Conservation (phyloP, 148 eudicot genomes). For the Chenopodium suecicum region DNA sequence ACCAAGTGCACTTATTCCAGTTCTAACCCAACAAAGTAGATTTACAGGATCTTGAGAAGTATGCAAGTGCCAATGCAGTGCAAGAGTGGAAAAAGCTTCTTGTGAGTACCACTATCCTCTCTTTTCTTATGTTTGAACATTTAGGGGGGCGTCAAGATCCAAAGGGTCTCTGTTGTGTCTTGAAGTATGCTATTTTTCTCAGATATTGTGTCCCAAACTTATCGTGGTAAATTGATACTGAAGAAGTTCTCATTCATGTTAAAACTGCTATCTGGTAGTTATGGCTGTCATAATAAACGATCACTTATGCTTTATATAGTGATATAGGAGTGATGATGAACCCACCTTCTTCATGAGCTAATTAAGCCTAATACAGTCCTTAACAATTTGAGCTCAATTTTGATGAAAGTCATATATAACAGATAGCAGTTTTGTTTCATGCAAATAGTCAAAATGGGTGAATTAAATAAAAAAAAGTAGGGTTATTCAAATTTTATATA, state of each 20-base stretch:
- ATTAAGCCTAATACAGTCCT: not conserved
- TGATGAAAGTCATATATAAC: too few species aligned
- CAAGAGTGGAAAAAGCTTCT: conserved; percentile 93
- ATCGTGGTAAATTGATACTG: not conserved
- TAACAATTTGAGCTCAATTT: not conserved
- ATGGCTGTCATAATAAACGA: not conserved
- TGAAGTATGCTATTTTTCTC: not conserved
- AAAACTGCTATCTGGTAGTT: not conserved
- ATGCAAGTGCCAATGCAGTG: conserved; percentile 76
- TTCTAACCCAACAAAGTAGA: conserved; percentile 2
- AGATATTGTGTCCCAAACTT: not conserved
- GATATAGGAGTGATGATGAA: not conserved
- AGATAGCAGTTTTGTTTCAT: too few species aligned
- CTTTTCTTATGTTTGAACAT: not conserved
- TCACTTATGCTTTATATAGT: not conserved
- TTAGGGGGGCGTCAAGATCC: not conserved
- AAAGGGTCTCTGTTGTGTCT: not conserved
- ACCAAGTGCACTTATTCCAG: not conserved
- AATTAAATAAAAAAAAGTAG: too few species aligned
- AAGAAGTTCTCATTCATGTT: not conserved
- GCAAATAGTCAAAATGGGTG: too few species aligned
- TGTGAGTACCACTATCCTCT: conserved; percentile 47
- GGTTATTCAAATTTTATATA: too few species aligned
- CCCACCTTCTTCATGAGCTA: not conserved
- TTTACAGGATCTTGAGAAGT: conserved; percentile 76